phyloP scores from a whole-genome alignment of 192 early-diverging fungal species.

The Anaeromyces robustus region DNA sequence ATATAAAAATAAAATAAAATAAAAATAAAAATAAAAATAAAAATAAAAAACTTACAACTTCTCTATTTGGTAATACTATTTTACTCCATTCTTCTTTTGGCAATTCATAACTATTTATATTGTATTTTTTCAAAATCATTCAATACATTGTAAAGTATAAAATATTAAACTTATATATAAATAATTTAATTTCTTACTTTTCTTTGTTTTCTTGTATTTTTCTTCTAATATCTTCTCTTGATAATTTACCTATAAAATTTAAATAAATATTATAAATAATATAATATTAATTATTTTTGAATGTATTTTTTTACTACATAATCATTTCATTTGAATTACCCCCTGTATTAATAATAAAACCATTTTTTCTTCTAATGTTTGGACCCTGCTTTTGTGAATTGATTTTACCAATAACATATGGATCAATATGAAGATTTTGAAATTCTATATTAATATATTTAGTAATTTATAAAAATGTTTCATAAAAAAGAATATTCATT shows the following conservation, averaged over 20 bases:
- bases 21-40: background rate
- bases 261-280: background rate
- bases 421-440: conserved; percentile 80
- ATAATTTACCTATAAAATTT: conserved; percentile 30
- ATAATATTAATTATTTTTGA: too few relatives aligned
- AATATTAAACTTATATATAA: too few relatives aligned
- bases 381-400: conserved; percentile 70
- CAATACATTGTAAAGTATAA: too few relatives aligned
- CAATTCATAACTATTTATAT: conserved; percentile 42
- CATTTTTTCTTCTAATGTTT: conserved; percentile 80
- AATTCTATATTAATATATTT: conserved; percentile 43
- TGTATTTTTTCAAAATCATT: too few relatives aligned
- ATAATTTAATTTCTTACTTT: too few relatives aligned
- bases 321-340: too few relatives aligned
- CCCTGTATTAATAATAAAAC: conserved; percentile 87
- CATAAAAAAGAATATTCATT: conserved; percentile 2
- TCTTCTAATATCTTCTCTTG: conserved; percentile 56
- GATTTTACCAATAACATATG: conserved; percentile 63
- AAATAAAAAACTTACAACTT: conserved; percentile 37
- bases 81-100: conserved; percentile 45
- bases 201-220: conserved; percentile 58
- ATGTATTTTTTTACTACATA: too few relatives aligned
- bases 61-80: conserved; percentile 54
- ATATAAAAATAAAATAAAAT: background rate
- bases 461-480: background rate